Evolutionary conservation across 176 grass and related monocot genomes (phyloP).

Genomic region (Eremochloa ophiuroides): DNA sequence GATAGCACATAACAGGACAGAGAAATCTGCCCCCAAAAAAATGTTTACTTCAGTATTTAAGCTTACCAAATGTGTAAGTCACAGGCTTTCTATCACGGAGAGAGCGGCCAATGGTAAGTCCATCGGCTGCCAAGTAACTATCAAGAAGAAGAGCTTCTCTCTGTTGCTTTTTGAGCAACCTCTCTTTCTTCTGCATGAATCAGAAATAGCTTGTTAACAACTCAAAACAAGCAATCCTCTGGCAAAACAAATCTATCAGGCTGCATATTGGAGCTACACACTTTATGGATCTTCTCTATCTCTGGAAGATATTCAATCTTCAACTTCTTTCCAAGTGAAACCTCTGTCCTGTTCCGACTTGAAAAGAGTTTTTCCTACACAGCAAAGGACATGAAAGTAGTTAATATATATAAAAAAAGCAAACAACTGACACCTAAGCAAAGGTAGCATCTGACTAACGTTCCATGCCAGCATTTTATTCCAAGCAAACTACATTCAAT

Average conservation of each 20-base stretch:
- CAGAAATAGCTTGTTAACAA: constrained; percentile 32
- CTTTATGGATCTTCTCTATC: constrained; percentile 96
- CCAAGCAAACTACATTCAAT: background rate
- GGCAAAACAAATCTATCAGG: constrained; percentile 2
- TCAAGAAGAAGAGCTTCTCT: constrained; percentile 98
- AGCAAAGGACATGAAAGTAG: constrained; percentile 24
- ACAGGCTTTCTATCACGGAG: constrained; percentile 95
- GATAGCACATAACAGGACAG: background rate
- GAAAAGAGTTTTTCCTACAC: constrained; percentile 93
- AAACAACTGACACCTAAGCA: background rate
- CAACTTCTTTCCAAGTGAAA: constrained; percentile 94
- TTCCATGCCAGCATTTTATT: constrained; percentile 3
- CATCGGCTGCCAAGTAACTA: constrained; percentile 80
- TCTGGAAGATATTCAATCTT: constrained; percentile 98
- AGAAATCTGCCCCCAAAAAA: background rate
- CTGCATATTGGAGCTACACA: constrained; percentile 28
- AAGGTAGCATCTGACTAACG: constrained; percentile 12
- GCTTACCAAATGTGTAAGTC: constrained; percentile 97
- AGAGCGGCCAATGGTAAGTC: constrained; percentile 69
- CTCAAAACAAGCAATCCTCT: constrained; percentile 4
- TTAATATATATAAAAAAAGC: background rate
- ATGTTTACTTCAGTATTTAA: constrained; percentile 18
- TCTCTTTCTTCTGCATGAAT: constrained; percentile 84
- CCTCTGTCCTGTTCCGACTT: constrained; percentile 95
- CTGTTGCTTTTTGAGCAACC: constrained; percentile 92